Percentiles rank a stretch among this genome's conserved stretches.
phyloP scores from a whole-genome alignment of 2,329 filamentous ascomycete species.

The Pseudogymnoascus sp. region DNA sequence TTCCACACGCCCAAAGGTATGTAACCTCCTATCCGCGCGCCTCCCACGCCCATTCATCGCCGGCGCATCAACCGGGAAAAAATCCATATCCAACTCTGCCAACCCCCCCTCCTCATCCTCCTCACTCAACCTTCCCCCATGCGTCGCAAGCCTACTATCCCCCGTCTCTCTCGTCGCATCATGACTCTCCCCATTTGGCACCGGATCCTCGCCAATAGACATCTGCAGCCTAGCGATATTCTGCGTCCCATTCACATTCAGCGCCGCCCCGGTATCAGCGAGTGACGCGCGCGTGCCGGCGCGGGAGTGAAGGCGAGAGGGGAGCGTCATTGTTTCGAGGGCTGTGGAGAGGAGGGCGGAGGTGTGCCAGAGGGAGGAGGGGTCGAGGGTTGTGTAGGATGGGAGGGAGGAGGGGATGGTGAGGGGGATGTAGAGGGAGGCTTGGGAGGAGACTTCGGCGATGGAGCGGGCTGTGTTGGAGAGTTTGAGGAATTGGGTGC shows the following conservation, averaged over 20 bases:
- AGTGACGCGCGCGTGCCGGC: conserved; percentile 44
- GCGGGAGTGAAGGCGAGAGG: conserved; percentile 57
- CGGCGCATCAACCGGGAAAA: conserved; percentile 27
- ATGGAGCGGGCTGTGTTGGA: conserved; percentile 71
- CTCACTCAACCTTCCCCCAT: conserved; percentile 26
- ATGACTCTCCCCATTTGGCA: conserved; percentile 20
- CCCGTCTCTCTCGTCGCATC: not conserved
- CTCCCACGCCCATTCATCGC: conserved; percentile 25
- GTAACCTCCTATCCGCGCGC: conserved; percentile 23
- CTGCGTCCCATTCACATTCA: conserved; percentile 74
- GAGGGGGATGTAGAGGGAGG: conserved; percentile 73
- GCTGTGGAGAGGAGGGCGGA: conserved; percentile 71
- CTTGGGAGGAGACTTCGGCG: conserved; percentile 60
- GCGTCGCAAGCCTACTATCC: conserved; percentile 32
- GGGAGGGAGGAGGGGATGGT: conserved; percentile 56
- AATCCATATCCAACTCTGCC: conserved; percentile 32
- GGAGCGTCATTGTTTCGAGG: conserved; percentile 72
- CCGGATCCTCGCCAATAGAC: conserved; percentile 33
- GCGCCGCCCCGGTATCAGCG: conserved; percentile 55
- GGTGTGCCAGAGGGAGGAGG: conserved; percentile 68
- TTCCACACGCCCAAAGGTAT: conserved; percentile 35
- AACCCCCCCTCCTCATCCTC: conserved; percentile 25
- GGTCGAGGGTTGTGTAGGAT: conserved; percentile 53
- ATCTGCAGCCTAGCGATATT: conserved; percentile 70
- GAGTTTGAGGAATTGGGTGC: conserved; percentile 58